Conservation (phyloP, 106 monocot genomes). For the Allium cepa region DNA sequence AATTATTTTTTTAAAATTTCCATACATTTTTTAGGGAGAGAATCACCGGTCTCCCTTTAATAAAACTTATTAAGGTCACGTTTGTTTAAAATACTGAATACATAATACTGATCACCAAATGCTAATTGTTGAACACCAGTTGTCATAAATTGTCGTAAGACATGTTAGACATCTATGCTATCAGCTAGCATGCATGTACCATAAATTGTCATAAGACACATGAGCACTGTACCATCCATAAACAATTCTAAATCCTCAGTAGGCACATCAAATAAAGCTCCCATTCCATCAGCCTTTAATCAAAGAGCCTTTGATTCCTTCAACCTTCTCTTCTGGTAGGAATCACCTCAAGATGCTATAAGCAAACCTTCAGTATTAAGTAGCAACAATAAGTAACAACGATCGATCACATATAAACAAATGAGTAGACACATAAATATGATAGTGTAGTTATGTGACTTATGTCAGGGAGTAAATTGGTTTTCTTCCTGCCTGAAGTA, state of each 20-base stretch:
- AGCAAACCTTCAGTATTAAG: constrained; percentile 44
- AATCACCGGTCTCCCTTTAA: too few relatives aligned
- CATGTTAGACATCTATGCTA: too few relatives aligned
- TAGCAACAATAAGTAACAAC: constrained; percentile 4
- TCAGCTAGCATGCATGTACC: too few relatives aligned
- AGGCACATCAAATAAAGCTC: constrained; percentile 95
- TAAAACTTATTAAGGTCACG: too few relatives aligned
- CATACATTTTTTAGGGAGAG: too few relatives aligned
- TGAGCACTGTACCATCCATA: constrained; percentile 47
- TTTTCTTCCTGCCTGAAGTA: constrained; percentile 52
- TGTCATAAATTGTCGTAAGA: too few relatives aligned
- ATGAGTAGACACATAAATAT: not conserved
- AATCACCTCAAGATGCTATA: constrained; percentile 73
- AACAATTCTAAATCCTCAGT: constrained; percentile 52
- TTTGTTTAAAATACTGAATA: too few relatives aligned
- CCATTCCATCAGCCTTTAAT: constrained; percentile 77
- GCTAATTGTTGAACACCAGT: too few relatives aligned
- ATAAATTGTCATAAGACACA: too few relatives aligned
- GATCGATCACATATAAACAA: not conserved
- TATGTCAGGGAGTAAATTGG: constrained; percentile 59
- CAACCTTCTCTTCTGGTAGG: constrained; percentile 78
- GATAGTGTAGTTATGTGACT: constrained; percentile 26
- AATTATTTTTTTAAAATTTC: too few relatives aligned
- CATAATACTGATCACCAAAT: too few relatives aligned
- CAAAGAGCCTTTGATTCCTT: constrained; percentile 56